phyloP scores from a whole-genome alignment of 1,284 basidiomycete genomes.

The Leccinum subatratum region DNA sequence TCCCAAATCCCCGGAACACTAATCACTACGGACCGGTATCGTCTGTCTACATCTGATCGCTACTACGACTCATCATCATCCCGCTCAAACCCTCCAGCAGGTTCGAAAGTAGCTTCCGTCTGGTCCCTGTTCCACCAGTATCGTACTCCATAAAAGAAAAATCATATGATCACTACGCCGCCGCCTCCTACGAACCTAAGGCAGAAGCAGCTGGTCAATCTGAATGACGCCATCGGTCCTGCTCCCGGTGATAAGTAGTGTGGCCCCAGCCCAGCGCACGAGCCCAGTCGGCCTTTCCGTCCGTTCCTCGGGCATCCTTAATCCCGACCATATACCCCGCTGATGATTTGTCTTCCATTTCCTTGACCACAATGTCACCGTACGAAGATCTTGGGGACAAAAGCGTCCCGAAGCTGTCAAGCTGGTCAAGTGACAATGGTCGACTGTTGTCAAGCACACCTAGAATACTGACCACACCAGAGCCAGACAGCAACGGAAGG shows the following conservation, averaged over 20 bases:
- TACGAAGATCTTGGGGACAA: constrained; percentile 59
- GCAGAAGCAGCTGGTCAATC: constrained; percentile 78
- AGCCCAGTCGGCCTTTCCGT: constrained; percentile 71
- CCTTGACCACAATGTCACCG: constrained; percentile 78
- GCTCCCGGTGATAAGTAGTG: constrained; percentile 55
- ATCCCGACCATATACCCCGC: constrained; percentile 76
- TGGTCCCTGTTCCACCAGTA: constrained; percentile 65
- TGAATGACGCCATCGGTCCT: constrained; percentile 82
- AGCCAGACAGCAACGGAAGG: constrained; percentile 29
- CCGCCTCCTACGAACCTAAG: constrained; percentile 66
- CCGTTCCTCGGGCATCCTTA: constrained; percentile 76
- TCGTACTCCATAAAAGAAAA: constrained; percentile 69
- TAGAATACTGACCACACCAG: constrained; percentile 25
- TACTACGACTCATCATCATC: constrained; percentile 48
- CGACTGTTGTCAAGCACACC: constrained; percentile 56
- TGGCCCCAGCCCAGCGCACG: constrained; percentile 77
- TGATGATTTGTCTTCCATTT: constrained; percentile 42
- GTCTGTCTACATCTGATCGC: constrained; percentile 12
- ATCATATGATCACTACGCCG: constrained; percentile 55
- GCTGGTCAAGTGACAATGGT: constrained; percentile 69
- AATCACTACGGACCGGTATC: constrained; percentile 1
- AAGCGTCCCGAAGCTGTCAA: constrained; percentile 71
- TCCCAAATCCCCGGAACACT: background rate
- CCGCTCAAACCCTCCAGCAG: constrained; percentile 69
- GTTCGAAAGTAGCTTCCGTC: constrained; percentile 80